These are phyloP conservation scores for Erigeron philadelphicus DNA, from an alignment of 140 eudicot genomes.

Conservation along the genomic window DNA sequence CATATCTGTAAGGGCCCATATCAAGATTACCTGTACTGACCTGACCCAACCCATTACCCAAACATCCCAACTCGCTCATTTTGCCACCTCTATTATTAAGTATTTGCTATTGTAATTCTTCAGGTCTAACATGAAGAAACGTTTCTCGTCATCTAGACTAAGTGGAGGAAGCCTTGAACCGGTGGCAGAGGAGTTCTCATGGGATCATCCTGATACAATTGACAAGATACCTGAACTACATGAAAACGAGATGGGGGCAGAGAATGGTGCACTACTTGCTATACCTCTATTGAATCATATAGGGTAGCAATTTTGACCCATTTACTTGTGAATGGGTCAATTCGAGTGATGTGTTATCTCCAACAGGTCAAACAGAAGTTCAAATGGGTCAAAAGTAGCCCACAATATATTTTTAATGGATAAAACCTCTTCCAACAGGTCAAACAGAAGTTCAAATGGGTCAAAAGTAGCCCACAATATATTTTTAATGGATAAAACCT, in stretches of 20 bases:
- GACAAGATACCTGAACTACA: slow-evolving; percentile 49
- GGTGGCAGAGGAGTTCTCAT: slow-evolving; percentile 63
- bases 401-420: background rate
- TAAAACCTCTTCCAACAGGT: background rate
- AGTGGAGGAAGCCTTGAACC: slow-evolving; percentile 66
- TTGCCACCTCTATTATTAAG: background rate
- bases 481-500: background rate
- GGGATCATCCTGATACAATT: slow-evolving; percentile 41
- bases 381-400: background rate
- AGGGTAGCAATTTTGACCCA: background rate
- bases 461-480: background rate
- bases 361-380: background rate
- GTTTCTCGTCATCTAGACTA: slow-evolving; percentile 42
- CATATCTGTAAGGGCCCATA: slow-evolving; percentile 1
- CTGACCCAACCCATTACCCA: background rate
- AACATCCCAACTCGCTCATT: background rate
- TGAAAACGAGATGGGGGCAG: slow-evolving; percentile 43
- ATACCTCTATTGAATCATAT: background rate
- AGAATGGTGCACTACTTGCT: slow-evolving; percentile 34
- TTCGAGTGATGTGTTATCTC: background rate
- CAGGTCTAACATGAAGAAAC: slow-evolving; percentile 65
- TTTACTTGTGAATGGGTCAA: background rate
- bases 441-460: background rate
- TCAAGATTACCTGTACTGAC: background rate
- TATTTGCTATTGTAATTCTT: slow-evolving; percentile 14